Conservation (phyloP, 768 basidiomycete genomes). For the Lanmaoa rubissima region DNA sequence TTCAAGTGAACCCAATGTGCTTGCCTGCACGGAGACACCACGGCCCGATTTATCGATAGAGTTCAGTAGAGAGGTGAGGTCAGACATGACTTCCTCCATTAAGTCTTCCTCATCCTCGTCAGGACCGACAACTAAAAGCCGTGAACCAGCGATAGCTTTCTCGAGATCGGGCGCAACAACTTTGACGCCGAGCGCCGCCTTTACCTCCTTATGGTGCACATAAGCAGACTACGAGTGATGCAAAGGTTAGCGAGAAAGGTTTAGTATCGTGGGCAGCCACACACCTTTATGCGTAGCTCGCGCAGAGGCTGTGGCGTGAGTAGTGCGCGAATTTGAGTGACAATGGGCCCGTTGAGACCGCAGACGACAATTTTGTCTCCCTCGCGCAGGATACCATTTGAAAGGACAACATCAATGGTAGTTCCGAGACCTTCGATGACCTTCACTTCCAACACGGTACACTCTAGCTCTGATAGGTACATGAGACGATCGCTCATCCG, state of each 20-base stretch:
- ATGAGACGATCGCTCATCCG: conserved; percentile 96
- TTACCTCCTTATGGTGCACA: conserved; percentile 96
- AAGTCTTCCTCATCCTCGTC: conserved; percentile 97
- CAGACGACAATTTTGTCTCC: conserved; percentile 95
- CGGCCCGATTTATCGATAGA: conserved; percentile 94
- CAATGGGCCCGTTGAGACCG: conserved; percentile 95
- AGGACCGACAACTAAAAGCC: conserved; percentile 86
- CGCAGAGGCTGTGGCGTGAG: conserved; percentile 95
- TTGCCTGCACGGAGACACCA: conserved; percentile 97
- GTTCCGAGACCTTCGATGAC: conserved; percentile 97
- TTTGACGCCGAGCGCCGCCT: conserved; percentile 96
- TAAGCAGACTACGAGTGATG: conserved; percentile 69
- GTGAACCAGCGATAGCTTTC: conserved; percentile 96
- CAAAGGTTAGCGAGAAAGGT: conserved; percentile 2
- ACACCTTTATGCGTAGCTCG: conserved; percentile 92
- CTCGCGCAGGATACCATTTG: conserved; percentile 89
- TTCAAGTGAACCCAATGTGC: conserved; percentile 94
- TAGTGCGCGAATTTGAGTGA: conserved; percentile 90
- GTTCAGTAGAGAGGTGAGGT: conserved; percentile 82
- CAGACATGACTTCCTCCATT: conserved; percentile 94
- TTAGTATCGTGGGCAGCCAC: conserved; percentile 9
- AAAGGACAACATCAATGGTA: conserved; percentile 94
- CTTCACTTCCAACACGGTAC: conserved; percentile 98
- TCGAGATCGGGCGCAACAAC: conserved; percentile 93
- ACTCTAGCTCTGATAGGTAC: conserved; percentile 97